A percentile compares a stretch with the other conserved stretches of the same genome.
These are phyloP conservation scores for Papilionanthe hybrid DNA, from an alignment of 116 monocot genomes.

Conservation along the genomic window DNA sequence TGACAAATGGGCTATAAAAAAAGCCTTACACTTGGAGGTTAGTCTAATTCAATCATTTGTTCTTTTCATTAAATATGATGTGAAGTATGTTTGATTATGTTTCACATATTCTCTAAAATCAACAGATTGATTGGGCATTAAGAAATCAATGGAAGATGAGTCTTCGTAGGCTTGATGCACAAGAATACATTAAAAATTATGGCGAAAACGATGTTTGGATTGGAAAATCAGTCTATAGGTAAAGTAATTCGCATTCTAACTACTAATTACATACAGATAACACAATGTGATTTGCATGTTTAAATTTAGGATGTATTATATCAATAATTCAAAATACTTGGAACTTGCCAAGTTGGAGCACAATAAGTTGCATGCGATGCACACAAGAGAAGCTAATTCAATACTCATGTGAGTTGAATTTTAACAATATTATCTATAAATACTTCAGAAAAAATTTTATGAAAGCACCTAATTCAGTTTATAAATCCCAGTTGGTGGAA, in stretches of 20 bases:
- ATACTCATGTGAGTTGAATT: not conserved
- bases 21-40: slow-evolving; percentile 21
- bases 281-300: not conserved
- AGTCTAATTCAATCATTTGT: not conserved
- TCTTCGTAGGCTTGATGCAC: slow-evolving; percentile 14
- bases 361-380: not conserved
- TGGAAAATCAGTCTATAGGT: slow-evolving; percentile 18
- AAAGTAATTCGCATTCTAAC: not conserved
- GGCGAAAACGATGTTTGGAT: slow-evolving; percentile 29
- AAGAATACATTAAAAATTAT: slow-evolving; percentile 22
- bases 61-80: not conserved
- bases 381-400: not conserved
- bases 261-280: not conserved
- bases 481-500: slow-evolving; percentile 23
- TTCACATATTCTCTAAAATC: not conserved
- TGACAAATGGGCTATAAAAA: slow-evolving; percentile 31
- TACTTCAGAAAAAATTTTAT: not conserved
- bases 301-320: slow-evolving; percentile 13
- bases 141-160: slow-evolving; percentile 16
- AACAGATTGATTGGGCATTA: slow-evolving; percentile 15
- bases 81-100: not conserved
- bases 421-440: not conserved
- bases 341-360: not conserved
- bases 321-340: not conserved
- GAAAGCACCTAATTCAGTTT: not conserved